These are phyloP conservation scores for Candida dajiaensis DNA, from an alignment of 805 yeast genomes.

Conservation along the genomic window DNA sequence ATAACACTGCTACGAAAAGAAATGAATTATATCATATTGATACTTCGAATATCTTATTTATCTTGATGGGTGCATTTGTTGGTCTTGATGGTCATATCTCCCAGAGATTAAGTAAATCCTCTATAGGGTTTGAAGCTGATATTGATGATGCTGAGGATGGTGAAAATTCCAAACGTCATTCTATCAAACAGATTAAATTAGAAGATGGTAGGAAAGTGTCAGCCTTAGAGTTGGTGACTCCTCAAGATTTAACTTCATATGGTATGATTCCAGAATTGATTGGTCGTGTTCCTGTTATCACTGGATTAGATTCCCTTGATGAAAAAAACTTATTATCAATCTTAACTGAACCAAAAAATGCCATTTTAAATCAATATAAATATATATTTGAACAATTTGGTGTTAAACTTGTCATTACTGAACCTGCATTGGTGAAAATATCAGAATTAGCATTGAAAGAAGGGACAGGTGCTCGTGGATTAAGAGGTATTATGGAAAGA, in stretches of 20 bases:
- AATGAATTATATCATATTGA: slow-evolving; percentile 43
- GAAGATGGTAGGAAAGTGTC: slow-evolving; percentile 32
- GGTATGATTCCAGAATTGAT: slow-evolving; percentile 57
- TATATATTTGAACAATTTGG: slow-evolving; percentile 49
- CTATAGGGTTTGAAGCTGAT: slow-evolving; percentile 22
- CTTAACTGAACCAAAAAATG: slow-evolving; percentile 49
- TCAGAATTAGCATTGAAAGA: slow-evolving; percentile 43
- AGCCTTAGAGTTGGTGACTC: slow-evolving; percentile 40
- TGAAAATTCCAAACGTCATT: slow-evolving; percentile 15
- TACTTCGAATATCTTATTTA: slow-evolving; percentile 50
- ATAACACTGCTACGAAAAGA: slow-evolving; percentile 28
- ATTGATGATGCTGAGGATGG: slow-evolving; percentile 3
- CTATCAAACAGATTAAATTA: slow-evolving; percentile 31
- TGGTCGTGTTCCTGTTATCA: slow-evolving; percentile 52
- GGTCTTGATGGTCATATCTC: slow-evolving; percentile 47
- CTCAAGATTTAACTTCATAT: slow-evolving; percentile 43
- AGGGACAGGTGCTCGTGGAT: slow-evolving; percentile 59
- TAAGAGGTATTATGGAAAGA: slow-evolving; percentile 49
- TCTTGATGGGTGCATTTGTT: slow-evolving; percentile 58
- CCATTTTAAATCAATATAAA: slow-evolving; percentile 46
- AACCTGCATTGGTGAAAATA: slow-evolving; percentile 39
- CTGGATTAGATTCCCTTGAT: slow-evolving; percentile 42
- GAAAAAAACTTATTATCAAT: slow-evolving; percentile 42
- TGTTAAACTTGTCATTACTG: slow-evolving; percentile 43
- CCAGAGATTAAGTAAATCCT: slow-evolving; percentile 29